These are phyloP conservation scores for Babesia ovis DNA, from an alignment of 169 alveolate species.

Conservation along the genomic window DNA sequence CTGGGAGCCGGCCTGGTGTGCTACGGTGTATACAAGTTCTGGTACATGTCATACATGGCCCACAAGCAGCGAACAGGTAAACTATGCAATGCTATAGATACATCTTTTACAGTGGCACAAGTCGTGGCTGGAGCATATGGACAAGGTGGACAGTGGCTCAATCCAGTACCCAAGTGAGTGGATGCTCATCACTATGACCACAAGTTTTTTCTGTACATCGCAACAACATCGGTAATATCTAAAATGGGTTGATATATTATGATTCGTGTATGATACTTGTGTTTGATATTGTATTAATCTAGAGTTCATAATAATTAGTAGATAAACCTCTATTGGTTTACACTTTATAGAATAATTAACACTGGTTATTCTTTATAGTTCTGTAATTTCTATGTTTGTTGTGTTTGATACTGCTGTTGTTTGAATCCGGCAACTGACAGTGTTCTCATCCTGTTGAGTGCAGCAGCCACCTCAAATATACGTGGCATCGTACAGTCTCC, in stretches of 20 bases:
- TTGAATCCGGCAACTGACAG: conserved; percentile 22
- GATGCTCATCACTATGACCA: too few species aligned
- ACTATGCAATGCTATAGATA: neutral
- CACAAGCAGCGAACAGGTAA: conserved; percentile 83
- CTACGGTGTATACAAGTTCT: conserved; percentile 80
- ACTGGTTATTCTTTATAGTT: too few species aligned
- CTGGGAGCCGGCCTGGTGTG: conserved; percentile 84
- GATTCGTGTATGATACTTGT: too few species aligned
- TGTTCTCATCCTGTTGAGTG: conserved; percentile 52
- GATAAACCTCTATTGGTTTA: too few species aligned
- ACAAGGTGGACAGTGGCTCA: conserved; percentile 89
- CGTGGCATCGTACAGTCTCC: conserved; percentile 71
- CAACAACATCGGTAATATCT: too few species aligned
- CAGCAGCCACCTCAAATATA: conserved; percentile 67
- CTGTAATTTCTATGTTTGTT: neutral
- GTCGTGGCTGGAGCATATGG: conserved; percentile 87
- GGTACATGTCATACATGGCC: conserved; percentile 85
- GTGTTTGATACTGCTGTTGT: conserved; percentile 12
- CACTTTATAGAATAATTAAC: too few species aligned
- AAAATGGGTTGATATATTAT: too few species aligned
- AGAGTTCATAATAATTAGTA: too few species aligned
- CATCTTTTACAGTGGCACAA: conserved; percentile 76
- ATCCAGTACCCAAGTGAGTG: conserved; percentile 86
- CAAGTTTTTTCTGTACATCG: too few species aligned
- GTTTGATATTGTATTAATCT: too few species aligned